Evolutionary conservation across 176 grass and related monocot genomes (phyloP), one percentile per base, ranked within the genome.

Genomic region (Oryza punctata): DNA sequence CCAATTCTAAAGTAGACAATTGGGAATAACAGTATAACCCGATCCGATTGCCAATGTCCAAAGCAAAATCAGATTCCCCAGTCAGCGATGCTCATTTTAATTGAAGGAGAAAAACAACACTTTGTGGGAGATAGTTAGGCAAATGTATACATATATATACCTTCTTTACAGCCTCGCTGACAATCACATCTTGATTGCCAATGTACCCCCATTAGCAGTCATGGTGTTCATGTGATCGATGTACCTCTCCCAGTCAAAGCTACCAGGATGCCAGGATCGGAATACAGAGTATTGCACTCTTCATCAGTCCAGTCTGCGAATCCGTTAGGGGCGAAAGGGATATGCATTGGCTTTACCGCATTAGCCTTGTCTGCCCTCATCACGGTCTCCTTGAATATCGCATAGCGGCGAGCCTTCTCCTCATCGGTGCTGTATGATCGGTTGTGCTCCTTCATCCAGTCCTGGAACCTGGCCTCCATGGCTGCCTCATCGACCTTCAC

Each of bases 381-480:
- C 11, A 15, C 7, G 0, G 5, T 18, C 12, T 35, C 2, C 77
- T 67, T 47, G 7, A 79, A 79, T 1, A 21, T 3, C 32, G 47
- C 77, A 49, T 67, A 79, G 10, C 63, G 26, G 25, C 5, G 10
- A 12, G 63, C 63, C 18, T 79, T 67, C 77, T 79, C 77, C 63
- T 67, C 40, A 41, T 67, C 18, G 11, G 6, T 49, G 0, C 0
- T 33, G 63, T 79, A 67, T 14, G 4, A 47, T 0, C 26, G 9
- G 16, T 21, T 44, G 21, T 79, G 9, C 18, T 79, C 5, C 19
- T 32, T 49, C 26, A 79, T 79, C 77, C 41, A 79, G 4, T 47
- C 23, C 40, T 79, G 40, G 7, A 78, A 79, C 40, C 14, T 28
- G 12, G 27, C 25, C 44, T 67, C 49, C 41, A 46, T 67, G 24